These are phyloP conservation scores for Coleophoma crateriformis DNA, from an alignment of 2,329 filamentous ascomycete genomes.

Conservation along the genomic window DNA sequence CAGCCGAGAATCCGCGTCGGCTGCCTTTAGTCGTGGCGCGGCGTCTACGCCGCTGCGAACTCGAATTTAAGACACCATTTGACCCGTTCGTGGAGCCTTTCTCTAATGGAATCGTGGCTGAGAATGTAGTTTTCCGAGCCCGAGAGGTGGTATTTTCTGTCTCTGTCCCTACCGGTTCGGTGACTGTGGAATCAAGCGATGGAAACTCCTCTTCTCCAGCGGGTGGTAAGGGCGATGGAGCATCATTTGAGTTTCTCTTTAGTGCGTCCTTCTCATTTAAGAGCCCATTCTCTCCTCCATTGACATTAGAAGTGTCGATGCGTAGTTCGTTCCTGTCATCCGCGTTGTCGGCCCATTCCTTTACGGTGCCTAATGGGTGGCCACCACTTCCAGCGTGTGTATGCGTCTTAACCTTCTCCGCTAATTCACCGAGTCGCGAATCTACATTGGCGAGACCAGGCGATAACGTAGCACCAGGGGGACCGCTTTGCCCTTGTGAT, in stretches of 20 bases:
- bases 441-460: constrained; percentile 6
- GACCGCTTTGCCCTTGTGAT: constrained; percentile 22
- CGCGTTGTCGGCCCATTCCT: constrained; percentile 20
- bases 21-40: constrained; percentile 62
- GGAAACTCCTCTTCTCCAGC: constrained; percentile 41
- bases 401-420: constrained; percentile 17
- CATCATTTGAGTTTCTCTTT: constrained; percentile 23
- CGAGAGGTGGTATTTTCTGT: constrained; percentile 24
- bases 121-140: constrained; percentile 52
- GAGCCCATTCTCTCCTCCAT: constrained; percentile 8
- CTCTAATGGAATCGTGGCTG: constrained; percentile 25
- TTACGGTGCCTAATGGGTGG: constrained; percentile 19
- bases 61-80: background rate
- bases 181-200: constrained; percentile 31
- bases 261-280: constrained; percentile 14
- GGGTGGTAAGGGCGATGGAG: constrained; percentile 36
- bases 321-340: constrained; percentile 14
- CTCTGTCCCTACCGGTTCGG: constrained; percentile 15
- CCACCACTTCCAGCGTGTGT: constrained; percentile 1
- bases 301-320: constrained; percentile 6
- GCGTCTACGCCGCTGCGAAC: constrained; percentile 55
- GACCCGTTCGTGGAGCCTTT: constrained; percentile 2
- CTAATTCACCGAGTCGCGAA: constrained; percentile 12
- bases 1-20: constrained; percentile 54
- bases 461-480: constrained; percentile 17